Evolutionary conservation across 805 yeast species (phyloP).

Genomic region (Monosporozyma siamensis): DNA sequence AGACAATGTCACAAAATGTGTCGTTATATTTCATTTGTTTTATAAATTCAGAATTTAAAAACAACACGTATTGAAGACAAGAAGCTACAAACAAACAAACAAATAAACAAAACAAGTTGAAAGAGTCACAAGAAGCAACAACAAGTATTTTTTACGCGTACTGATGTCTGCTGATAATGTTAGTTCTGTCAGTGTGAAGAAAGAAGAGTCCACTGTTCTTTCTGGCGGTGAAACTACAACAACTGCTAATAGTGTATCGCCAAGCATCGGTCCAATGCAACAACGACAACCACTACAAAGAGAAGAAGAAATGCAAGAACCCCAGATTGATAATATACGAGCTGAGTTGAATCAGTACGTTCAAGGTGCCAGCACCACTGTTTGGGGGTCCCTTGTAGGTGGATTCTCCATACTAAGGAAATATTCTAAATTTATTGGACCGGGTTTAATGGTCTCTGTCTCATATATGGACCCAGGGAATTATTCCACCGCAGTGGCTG

Average conservation of each 20-base stretch:
- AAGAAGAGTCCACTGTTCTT: neutral
- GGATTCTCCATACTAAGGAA: conserved; percentile 28
- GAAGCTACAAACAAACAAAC: no score
- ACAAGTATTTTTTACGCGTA: no score
- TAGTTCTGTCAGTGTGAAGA: neutral
- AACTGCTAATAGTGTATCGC: neutral
- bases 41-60: no score
- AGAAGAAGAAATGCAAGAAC: neutral
- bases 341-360: neutral
- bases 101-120: no score
- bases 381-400: neutral
- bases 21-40: no score
- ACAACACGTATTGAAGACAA: no score
- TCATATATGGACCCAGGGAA: conserved; percentile 98
- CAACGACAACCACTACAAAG: neutral
- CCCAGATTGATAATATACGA: neutral
- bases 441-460: conserved; percentile 90
- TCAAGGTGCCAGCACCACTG: neutral
- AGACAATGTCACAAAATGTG: no score
- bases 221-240: neutral
- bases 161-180: neutral
- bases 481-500: conserved; percentile 88
- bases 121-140: no score
- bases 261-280: neutral
- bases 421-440: conserved; percentile 71